A percentile compares a stretch with the other conserved stretches of the same genome.
phyloP scores from a whole-genome alignment of 495 filamentous ascomycete species.

The Umbilicaria muhlenbergii region DNA sequence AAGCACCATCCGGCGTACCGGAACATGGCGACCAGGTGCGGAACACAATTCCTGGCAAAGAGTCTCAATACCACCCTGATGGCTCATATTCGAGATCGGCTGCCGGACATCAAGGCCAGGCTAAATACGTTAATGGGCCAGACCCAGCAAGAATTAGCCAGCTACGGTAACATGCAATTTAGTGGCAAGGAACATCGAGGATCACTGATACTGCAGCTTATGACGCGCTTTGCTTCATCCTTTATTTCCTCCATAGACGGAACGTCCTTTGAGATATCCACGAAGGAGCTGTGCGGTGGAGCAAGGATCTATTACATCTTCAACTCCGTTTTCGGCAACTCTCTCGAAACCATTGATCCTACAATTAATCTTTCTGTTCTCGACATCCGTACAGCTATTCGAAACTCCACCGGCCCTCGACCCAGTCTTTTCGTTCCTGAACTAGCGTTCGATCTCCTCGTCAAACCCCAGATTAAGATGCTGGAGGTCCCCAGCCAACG shows the following conservation, averaged over 20 bases:
- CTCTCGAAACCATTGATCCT: conserved; percentile 87
- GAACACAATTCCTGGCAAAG: conserved; percentile 91
- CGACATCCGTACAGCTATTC: conserved; percentile 96
- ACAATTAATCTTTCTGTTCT: conserved; percentile 85
- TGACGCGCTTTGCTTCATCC: conserved; percentile 94
- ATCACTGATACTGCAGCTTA: conserved; percentile 85
- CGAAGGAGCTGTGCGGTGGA: conserved; percentile 93
- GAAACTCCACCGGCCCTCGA: conserved; percentile 92
- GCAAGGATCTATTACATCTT: conserved; percentile 99
- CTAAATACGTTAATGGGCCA: conserved; percentile 98
- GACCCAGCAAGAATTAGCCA: conserved; percentile 95
- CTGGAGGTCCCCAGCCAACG: conserved; percentile 90
- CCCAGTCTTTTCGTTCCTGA: conserved; percentile 95
- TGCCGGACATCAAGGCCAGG: conserved; percentile 95
- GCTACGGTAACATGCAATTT: conserved; percentile 96
- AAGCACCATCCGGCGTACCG: conserved; percentile 92
- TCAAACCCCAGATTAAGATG: conserved; percentile 97
- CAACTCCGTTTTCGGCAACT: conserved; percentile 97
- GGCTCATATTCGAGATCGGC: conserved; percentile 85
- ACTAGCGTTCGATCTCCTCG: conserved; percentile 90
- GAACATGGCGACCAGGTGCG: conserved; percentile 87
- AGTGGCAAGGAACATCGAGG: conserved; percentile 94
- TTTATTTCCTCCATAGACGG: conserved; percentile 99
- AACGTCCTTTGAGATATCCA: conserved; percentile 95
- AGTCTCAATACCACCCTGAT: conserved; percentile 89